phyloP scores from a whole-genome alignment of 2,329 filamentous ascomycete genomes.

The Ophiostoma himal-ulmi region DNA sequence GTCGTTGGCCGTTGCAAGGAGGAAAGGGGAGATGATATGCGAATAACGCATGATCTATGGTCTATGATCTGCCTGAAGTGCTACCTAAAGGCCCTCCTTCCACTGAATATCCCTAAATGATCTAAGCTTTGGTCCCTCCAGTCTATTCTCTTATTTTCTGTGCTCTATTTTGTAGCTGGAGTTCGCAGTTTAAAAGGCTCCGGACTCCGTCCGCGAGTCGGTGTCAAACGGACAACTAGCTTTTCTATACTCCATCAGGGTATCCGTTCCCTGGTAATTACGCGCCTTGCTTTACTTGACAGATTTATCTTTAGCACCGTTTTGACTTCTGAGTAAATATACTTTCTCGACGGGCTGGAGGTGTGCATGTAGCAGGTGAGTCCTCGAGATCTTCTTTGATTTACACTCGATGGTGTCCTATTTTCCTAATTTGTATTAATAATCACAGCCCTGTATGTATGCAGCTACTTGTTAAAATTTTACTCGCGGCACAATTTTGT shows the following conservation, averaged over 20 bases:
- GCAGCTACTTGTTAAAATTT: background rate
- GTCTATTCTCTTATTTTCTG: background rate
- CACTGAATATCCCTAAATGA: background rate
- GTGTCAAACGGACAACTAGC: constrained; percentile 8
- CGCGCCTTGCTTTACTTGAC: background rate
- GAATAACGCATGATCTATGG: background rate
- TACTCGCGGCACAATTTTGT: too few relatives aligned
- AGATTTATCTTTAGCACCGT: background rate
- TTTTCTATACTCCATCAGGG: background rate
- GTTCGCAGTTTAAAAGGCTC: constrained; percentile 17
- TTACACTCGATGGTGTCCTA: background rate
- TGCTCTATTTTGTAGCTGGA: background rate
- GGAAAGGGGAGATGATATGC: background rate
- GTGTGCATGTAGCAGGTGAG: background rate
- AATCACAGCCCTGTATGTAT: background rate
- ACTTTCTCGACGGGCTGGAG: background rate
- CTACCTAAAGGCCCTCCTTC: background rate
- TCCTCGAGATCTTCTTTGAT: background rate
- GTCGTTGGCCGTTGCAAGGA: background rate
- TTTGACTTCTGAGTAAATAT: background rate
- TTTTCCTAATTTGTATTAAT: background rate
- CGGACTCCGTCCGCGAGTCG: constrained; percentile 10
- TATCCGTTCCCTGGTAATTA: background rate
- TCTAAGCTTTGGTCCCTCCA: too few relatives aligned
- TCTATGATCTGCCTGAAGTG: background rate